Conservation (phyloP, 805 yeast species). For the Zygosaccharomyces bailii region DNA sequence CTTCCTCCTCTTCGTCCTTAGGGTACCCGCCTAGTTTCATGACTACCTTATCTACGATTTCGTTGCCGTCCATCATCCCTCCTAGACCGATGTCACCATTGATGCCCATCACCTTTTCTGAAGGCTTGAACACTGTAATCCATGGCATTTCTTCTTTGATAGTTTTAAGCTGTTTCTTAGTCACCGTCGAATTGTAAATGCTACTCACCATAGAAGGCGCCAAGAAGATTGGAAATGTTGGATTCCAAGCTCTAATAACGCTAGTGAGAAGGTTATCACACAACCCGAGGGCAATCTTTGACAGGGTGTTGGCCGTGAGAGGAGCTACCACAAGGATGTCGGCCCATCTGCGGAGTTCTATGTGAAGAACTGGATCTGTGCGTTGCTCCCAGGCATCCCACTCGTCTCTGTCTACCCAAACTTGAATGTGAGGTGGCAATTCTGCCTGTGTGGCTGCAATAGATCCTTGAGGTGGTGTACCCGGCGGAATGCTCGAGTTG, state of each 20-base stretch:
- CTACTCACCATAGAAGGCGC: constrained; percentile 97
- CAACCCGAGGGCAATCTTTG: constrained; percentile 84
- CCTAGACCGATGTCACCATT: constrained; percentile 99
- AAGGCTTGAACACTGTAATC: constrained; percentile 90
- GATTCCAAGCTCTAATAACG: constrained; percentile 94
- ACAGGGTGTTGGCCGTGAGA: constrained; percentile 84
- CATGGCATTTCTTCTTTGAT: constrained; percentile 90
- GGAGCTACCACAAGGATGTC: constrained; percentile 93
- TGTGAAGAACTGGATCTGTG: constrained; percentile 89
- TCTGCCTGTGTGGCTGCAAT: constrained; percentile 45
- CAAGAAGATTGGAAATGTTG: constrained; percentile 77
- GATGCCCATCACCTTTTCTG: constrained; percentile 86
- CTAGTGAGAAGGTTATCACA: constrained; percentile 90
- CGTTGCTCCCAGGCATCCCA: constrained; percentile 85
- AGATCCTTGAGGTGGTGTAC: constrained; percentile 9
- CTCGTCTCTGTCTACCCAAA: constrained; percentile 94
- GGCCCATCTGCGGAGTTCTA: constrained; percentile 95
- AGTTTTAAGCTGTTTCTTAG: constrained; percentile 73
- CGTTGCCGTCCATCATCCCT: constrained; percentile 98
- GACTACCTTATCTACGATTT: constrained; percentile 81
- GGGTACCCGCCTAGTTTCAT: constrained; percentile 65
- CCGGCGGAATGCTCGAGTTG: constrained; percentile 11
- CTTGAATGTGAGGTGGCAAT: constrained; percentile 63
- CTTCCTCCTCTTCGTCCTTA: constrained; percentile 49
- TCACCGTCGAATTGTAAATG: constrained; percentile 84